A percentile compares a stretch with the other conserved stretches of the same genome.
phyloP scores from a whole-genome alignment of 768 basidiomycete species.

The Cystobasidium onofrii region DNA sequence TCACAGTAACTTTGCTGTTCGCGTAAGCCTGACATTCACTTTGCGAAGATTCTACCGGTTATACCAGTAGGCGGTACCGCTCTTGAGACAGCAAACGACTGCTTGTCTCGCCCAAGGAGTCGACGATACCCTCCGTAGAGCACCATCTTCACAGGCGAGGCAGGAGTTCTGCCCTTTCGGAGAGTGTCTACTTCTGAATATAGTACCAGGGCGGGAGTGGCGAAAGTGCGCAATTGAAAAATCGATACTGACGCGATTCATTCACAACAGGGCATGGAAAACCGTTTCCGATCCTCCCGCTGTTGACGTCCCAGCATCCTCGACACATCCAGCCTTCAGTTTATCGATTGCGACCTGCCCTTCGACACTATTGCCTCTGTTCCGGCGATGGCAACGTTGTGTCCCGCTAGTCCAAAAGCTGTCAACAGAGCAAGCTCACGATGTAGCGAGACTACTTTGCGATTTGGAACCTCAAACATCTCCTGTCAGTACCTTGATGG shows the following conservation, averaged over 20 bases:
- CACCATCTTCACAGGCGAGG: no score
- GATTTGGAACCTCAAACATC: constrained; percentile 8
- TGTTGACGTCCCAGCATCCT: neutral
- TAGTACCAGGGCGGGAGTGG: no score
- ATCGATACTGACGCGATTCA: neutral
- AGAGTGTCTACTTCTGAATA: no score
- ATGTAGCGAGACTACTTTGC: constrained; percentile 17
- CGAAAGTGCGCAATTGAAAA: no score
- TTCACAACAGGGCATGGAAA: neutral
- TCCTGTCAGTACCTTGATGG: neutral
- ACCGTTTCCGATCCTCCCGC: neutral
- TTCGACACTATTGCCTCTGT: neutral
- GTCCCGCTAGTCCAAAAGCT: neutral
- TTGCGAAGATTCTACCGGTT: no score
- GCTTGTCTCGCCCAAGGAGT: no score
- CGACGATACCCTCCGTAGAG: no score
- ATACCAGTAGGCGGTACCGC: no score
- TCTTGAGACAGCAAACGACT: neutral
- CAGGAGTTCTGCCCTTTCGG: no score
- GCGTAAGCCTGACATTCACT: neutral
- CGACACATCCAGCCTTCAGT: neutral
- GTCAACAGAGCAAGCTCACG: neutral
- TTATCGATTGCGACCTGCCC: constrained; percentile 6
- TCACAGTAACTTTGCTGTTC: constrained; percentile 5
- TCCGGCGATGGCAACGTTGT: neutral